Base-by-base conservation (phyloP, 805 yeast species). In the Helenozyma baotianmanensis region DNA sequence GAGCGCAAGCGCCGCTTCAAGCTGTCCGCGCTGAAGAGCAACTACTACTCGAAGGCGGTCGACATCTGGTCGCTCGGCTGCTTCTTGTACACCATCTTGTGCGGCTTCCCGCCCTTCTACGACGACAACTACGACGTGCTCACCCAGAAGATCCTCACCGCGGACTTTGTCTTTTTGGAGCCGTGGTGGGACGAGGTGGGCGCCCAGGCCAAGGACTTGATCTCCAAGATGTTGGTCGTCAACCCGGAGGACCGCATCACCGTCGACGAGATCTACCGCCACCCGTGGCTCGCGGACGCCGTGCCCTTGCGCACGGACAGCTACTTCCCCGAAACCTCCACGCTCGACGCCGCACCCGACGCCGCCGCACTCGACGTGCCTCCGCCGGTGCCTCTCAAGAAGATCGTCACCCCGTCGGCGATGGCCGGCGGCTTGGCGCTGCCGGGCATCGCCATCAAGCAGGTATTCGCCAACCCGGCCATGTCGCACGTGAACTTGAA, bases 11-110 rank as follows among this genome's bases (percentile, higher is more conserved):
- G 45, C 14, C 33, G 42, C 8, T 46, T 46, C 29, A 39, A 29
- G 17, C 37, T 39, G 27, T 30, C 39, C n/a, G 33, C 40, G 8
- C 40, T 43, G 14, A 39, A 30, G 23, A 40, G 40, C 25, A 43
- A 46, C 22, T 43, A 35, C 25, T 92, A 92, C 54, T 84, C 96
- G 2, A 87, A 85, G 64, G 82, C 88, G 43, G 98, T 92, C 23
- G 98, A 92, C 56, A 86, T 92, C 92, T 92, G 98, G 98, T 97
- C 97, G 4, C 68, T 92, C 34, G 98, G 98, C 0, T 92, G 98
- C 62, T 96, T 92, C 0, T 62, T 92, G 35, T 92, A 92, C 54
- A 92, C 97, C 0, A 66, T 92, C 26, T 64, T 92, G 22, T 92
- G 97, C 64, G 98, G 98, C 3, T 92, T 92, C 62, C 98, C 98